Evolutionary conservation across 768 basidiomycete genomes (phyloP), one percentile per base, ranked within the genome.

Genomic region (Trametes cingulata): DNA sequence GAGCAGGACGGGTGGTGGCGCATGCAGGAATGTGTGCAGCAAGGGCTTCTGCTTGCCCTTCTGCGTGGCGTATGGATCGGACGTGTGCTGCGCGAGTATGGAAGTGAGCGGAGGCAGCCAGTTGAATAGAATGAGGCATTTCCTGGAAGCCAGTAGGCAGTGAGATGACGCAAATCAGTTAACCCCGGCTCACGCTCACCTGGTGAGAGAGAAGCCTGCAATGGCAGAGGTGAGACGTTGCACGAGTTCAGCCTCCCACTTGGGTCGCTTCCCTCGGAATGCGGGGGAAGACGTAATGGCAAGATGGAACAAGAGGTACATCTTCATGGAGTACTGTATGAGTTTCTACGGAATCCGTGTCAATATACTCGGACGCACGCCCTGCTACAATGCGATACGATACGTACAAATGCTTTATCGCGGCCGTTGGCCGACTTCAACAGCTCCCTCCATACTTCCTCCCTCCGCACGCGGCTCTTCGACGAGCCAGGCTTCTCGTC

Each of bases 361-460:
- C 49, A 67, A 52, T 62, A 42, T 27, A 17, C 13, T 8, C 12
- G 17, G 40, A 24, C 5, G 51, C 33, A 27, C 15, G 33, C 13
- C 33, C 17, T 19, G 41, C 19, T 6, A 9, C 40, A 60, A 40
- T 37, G 29, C 35, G 41, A 46, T 47, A 45, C 36, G 46, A 43
- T 40, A 81, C 90, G 68, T 75, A 93, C 91, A 69, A 94, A 87
- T 27, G 85, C 84, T 76, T 94, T 94, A 74, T 94, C 92, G 66
- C 92, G 80, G 51, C 92, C 92, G 64, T 83, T 80, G 65, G 88
- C 90, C 27, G 90, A 87, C 67, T 85, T 79, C 53, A 93, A 76
- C 71, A 93, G 83, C 58, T 93, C 92, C 63, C 85, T 79, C 90
- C 88, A 92, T 7, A 94, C 81, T 33, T 91, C 90, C 69, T 87